Evolutionary conservation across 148 eudicot genomes (phyloP).

Genomic region (Rhododendron simsii): DNA sequence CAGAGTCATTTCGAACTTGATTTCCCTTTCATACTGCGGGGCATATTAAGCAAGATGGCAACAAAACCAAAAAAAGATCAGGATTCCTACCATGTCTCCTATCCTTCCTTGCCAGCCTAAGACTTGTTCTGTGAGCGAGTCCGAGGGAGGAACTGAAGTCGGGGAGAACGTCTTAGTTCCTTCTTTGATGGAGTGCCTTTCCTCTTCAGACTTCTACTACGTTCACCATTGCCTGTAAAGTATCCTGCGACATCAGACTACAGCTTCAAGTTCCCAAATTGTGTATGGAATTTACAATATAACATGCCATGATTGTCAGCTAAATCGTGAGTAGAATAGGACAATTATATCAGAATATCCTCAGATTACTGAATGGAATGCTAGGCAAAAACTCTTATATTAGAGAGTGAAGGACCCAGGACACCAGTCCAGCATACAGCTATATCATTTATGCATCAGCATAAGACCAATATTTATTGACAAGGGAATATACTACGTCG

Average conservation of each 20-base stretch:
- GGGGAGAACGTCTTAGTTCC: slow-evolving; percentile 16
- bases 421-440: background rate
- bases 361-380: background rate
- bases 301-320: background rate
- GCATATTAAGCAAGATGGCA: background rate
- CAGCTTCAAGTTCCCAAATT: background rate
- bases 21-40: background rate
- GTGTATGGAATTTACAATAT: background rate
- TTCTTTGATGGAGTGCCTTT: slow-evolving; percentile 7
- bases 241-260: slow-evolving; percentile 10
- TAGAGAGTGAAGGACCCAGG: background rate
- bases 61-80: background rate
- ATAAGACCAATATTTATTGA: background rate
- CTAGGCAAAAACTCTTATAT: background rate
- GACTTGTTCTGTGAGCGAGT: slow-evolving; percentile 19
- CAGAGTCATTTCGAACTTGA: background rate
- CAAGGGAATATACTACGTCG: background rate
- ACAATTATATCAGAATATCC: background rate
- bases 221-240: background rate
- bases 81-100: slow-evolving; percentile 6
- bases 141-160: slow-evolving; percentile 16
- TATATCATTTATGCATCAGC: background rate
- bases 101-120: slow-evolving; percentile 7
- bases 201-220: slow-evolving; percentile 10
- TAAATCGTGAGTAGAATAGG: background rate